A percentile compares a stretch with the other conserved stretches of the same genome.
phyloP scores from a whole-genome alignment of 1,139 yeast genomes.

The Debaryomycetaceae sp. region DNA sequence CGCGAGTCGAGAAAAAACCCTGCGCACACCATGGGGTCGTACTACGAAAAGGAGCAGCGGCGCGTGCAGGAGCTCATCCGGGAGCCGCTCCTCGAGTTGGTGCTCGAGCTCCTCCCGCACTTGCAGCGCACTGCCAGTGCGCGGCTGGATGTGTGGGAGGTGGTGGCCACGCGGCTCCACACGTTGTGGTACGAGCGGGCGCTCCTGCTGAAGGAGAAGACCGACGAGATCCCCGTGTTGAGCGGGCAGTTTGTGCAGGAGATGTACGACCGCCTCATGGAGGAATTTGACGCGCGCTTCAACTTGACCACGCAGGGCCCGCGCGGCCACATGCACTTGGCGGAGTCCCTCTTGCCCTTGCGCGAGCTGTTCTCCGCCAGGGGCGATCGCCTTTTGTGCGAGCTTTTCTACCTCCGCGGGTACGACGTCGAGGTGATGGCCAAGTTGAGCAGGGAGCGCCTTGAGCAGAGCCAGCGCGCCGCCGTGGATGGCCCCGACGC shows the following conservation, averaged over 20 bases:
- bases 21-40: conserved; percentile 15
- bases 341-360: conserved; percentile 9
- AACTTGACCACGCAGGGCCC: no score
- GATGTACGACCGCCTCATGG: conserved; percentile 18
- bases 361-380: conserved; percentile 15
- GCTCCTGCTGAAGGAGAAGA: conserved; percentile 6
- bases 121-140: conserved; percentile 22
- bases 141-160: conserved; percentile 32
- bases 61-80: conserved; percentile 21
- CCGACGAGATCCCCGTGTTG: conserved; percentile 27
- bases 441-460: conserved; percentile 21
- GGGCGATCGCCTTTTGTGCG: conserved; percentile 20
- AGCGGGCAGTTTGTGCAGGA: conserved; percentile 28
- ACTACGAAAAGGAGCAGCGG: conserved; percentile 25
- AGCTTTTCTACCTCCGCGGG: conserved; percentile 19
- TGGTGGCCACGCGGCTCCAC: conserved; percentile 30
- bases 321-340: conserved; percentile 4
- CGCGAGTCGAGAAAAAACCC: background rate
- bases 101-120: conserved; percentile 30
- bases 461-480: conserved; percentile 12
- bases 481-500: background rate
- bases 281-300: conserved; percentile 10
- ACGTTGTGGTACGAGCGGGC: conserved; percentile 17
- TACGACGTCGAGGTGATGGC: conserved; percentile 24
- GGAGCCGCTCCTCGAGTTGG: conserved; percentile 27